These are phyloP conservation scores for Zygotorulaspora florentina DNA, from an alignment of 805 yeast species.

Conservation along the genomic window DNA sequence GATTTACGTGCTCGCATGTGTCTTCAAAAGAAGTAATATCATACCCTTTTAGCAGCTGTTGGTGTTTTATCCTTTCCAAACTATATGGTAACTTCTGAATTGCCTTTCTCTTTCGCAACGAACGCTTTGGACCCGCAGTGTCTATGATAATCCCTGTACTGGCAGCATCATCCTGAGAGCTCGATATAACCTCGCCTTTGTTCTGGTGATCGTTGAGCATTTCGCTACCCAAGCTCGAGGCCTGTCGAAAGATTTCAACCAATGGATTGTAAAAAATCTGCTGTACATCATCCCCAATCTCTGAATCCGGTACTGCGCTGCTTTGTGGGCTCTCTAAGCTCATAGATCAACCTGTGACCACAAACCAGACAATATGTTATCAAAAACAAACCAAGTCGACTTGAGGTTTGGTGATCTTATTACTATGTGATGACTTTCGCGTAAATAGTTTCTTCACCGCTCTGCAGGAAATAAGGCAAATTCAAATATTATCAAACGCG, in stretches of 20 bases:
- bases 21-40: conserved; percentile 27
- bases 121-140: conserved; percentile 11
- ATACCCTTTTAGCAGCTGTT: conserved; percentile 30
- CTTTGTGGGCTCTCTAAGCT: conserved; percentile 13
- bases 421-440: no score
- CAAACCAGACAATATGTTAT: not conserved
- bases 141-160: not conserved
- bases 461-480: not conserved
- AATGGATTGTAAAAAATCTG: conserved; percentile 4
- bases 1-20: conserved; percentile 18
- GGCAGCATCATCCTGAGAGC: conserved; percentile 1
- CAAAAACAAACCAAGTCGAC: not conserved
- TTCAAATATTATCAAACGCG: not conserved
- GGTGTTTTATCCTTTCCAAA: conserved; percentile 32
- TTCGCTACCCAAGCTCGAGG: not conserved
- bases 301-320: conserved; percentile 29
- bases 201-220: not conserved
- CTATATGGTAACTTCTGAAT: conserved; percentile 37
- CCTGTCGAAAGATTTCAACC: not conserved
- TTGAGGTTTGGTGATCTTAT: no score
- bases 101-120: conserved; percentile 32
- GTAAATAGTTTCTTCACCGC: no score
- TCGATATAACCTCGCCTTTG: not conserved
- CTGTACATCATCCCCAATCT: conserved; percentile 17
- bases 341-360: conserved; percentile 4